Percentiles rank a stretch among this genome's conserved stretches.
Evolutionary conservation across 192 early-diverging fungal species (phyloP).

Genomic region (Backusella morwellensis): DNA sequence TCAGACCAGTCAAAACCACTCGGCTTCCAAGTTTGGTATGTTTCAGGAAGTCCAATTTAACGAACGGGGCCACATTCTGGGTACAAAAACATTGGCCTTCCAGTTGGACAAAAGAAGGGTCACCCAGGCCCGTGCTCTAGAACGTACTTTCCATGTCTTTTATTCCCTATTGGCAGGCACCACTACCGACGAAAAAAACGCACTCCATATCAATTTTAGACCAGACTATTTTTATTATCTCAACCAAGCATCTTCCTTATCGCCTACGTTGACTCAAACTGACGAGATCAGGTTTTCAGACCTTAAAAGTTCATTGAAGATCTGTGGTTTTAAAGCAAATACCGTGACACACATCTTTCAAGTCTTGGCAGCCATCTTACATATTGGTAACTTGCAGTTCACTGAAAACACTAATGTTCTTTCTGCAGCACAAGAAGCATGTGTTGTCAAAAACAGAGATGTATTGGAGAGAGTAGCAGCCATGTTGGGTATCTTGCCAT

Average conservation of each 20-base stretch:
- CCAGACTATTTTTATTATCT: constrained; percentile 56
- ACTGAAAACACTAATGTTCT: constrained; percentile 52
- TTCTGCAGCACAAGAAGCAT: constrained; percentile 53
- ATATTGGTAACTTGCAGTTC: constrained; percentile 87
- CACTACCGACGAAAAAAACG: constrained; percentile 65
- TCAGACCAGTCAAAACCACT: constrained; percentile 59
- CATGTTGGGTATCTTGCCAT: constrained; percentile 60
- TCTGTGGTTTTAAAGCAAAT: constrained; percentile 61
- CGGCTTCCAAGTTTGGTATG: constrained; percentile 76
- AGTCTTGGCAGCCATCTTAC: constrained; percentile 82
- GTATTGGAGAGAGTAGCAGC: constrained; percentile 54
- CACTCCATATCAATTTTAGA: constrained; percentile 54
- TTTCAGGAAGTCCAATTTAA: constrained; percentile 93
- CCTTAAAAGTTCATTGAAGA: constrained; percentile 58
- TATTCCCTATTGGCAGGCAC: constrained; percentile 84
- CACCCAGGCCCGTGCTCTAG: constrained; percentile 51
- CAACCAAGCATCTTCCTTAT: constrained; percentile 35
- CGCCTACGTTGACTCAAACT: constrained; percentile 20
- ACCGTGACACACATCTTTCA: constrained; percentile 78
- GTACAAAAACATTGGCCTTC: constrained; percentile 76
- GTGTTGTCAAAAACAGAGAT: constrained; percentile 67
- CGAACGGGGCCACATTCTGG: constrained; percentile 76
- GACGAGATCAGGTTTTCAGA: constrained; percentile 62
- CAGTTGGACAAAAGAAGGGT: constrained; percentile 63
- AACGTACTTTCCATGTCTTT: constrained; percentile 76